These are phyloP conservation scores for Chlorella sp. DNA, from an alignment of 139 green algal species.

Conservation along the genomic window DNA sequence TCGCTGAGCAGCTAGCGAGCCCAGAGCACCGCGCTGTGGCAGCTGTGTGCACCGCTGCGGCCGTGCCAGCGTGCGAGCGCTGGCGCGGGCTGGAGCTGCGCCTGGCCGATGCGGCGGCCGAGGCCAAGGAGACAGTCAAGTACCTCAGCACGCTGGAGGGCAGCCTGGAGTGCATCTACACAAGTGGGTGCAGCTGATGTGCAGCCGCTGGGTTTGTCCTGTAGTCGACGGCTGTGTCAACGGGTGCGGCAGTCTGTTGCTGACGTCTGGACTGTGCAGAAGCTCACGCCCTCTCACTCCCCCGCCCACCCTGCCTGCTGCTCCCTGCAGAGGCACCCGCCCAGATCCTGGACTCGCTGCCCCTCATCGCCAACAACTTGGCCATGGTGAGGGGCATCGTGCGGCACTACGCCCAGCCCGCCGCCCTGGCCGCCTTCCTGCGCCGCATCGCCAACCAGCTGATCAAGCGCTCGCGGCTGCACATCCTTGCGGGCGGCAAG, in stretches of 20 bases:
- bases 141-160: conserved; percentile 92
- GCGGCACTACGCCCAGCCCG: conserved; percentile 87
- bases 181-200: conserved; percentile 18
- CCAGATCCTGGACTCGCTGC: conserved; percentile 82
- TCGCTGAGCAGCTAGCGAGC: conserved; percentile 89
- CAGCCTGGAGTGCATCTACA: conserved; percentile 86
- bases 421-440: conserved; percentile 88
- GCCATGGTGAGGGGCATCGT: conserved; percentile 92
- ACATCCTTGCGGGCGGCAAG: conserved; percentile 65
- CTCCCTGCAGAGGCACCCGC: conserved; percentile 41
- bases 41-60: conserved; percentile 70
- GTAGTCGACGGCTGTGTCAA: too few species aligned
- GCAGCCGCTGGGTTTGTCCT: not conserved
- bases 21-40: conserved; percentile 82
- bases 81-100: conserved; percentile 87
- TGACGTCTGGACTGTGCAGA: too few species aligned
- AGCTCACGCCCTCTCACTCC: too few species aligned
- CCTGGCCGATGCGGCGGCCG: conserved; percentile 88
- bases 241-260: not conserved
- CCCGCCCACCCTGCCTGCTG: too few species aligned
- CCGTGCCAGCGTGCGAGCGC: conserved; percentile 62
- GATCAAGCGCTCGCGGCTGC: conserved; percentile 77
- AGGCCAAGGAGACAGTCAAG: conserved; percentile 94
- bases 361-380: conserved; percentile 83
- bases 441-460: conserved; percentile 89